phyloP scores from a whole-genome alignment of 2,329 filamentous ascomycete species.

The Xylaria sp. region DNA sequence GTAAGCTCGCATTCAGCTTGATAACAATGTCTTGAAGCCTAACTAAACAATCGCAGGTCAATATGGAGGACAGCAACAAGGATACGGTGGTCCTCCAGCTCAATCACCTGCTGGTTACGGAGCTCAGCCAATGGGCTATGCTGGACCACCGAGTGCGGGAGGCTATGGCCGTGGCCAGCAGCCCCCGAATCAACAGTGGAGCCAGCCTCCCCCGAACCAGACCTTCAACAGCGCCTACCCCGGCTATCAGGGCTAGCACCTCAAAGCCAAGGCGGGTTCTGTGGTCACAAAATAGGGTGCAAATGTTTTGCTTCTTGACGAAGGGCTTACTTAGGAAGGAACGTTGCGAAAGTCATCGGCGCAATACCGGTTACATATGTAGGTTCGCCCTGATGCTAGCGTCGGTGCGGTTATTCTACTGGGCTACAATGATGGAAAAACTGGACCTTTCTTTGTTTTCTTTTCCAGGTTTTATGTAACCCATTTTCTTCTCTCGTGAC shows the following conservation, averaged over 20 bases:
- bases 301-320: conserved; percentile 32
- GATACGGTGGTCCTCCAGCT: conserved; percentile 71
- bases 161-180: conserved; percentile 84
- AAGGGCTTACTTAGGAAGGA: conserved; percentile 33
- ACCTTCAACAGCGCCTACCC: conserved; percentile 72
- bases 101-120: conserved; percentile 72
- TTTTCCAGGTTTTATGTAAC: conserved; percentile 42
- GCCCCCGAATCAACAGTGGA: conserved; percentile 67
- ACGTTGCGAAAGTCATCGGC: conserved; percentile 31
- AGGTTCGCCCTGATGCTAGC: conserved; percentile 32
- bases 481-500: conserved; percentile 45
- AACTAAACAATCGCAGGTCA: conserved; percentile 57
- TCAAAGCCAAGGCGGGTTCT: conserved; percentile 17
- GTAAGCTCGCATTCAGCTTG: conserved; percentile 59
- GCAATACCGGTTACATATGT: conserved; percentile 30
- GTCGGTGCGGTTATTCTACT: conserved; percentile 21
- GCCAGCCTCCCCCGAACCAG: conserved; percentile 63
- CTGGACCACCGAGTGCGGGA: conserved; percentile 78
- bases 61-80: conserved; percentile 74
- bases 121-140: conserved; percentile 77
- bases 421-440: conserved; percentile 34
- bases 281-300: conserved; percentile 31
- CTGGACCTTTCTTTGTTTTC: conserved; percentile 40
- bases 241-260: conserved; percentile 68
- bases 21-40: conserved; percentile 39